Evolutionary conservation across 2,329 filamentous ascomycete genomes (phyloP), one percentile per base, ranked within the genome.

Genomic region (Cordyceps cateniannulata): DNA sequence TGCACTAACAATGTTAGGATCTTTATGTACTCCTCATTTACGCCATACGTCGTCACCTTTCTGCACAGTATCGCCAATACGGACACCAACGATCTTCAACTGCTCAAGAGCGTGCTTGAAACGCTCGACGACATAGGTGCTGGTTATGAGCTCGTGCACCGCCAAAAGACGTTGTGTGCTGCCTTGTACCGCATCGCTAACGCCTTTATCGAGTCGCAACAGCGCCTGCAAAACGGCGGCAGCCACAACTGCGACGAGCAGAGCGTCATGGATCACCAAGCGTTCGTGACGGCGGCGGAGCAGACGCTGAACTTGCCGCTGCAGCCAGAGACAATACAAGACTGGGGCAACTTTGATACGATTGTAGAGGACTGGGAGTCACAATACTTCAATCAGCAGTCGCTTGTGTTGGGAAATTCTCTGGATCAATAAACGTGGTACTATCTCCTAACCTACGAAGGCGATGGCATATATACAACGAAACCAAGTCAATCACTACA

Each of bases 1-100:
- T 2, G 14, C 40, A n/a, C 24, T 52, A 5, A 55, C 18, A 18
- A 8, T 24, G 8, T 7, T 14, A 66, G 65, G 65, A 65, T 65
- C n/a, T 62, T 66, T 18, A 60, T 66, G 35, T 65, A 64, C n/a
- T 64, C 63, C 3, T 66, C 65, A 5, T 66, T 66, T n/a, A 66
- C 65, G 5, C 65, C 65, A 1, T 66, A 63, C 49, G 59, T 66
- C n/a, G 62, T 66, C 38, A 66, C 62, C 0, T 66, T 66, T 22
- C 57, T 66, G 16, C 64, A 66, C 50, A 64, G 64, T 32, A 65
- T 65, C 40, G 48, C 56, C 12, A 51, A 62, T 42, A 62, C 56
- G 8, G 54, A 63, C n/a, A 24, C 38, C 9, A 48, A 62, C 8
- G 64, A 66, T 16, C 49, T 66, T 1, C 32, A 49, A 9, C 55